Base-by-base conservation (phyloP, 2,329 filamentous ascomycete species). In the Passalora sequoiae region DNA sequence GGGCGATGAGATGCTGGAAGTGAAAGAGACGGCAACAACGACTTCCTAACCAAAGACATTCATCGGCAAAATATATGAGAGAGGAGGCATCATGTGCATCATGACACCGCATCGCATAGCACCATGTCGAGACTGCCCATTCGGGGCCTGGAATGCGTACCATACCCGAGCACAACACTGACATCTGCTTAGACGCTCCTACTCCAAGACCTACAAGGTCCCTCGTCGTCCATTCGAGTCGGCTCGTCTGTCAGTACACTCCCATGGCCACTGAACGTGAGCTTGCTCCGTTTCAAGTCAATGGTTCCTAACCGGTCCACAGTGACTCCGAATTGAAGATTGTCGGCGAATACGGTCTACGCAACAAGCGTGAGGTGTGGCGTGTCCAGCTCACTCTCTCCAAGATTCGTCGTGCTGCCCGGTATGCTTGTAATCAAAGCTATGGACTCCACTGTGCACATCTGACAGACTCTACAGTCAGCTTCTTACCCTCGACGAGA, bases 301-400 rank as follows among this genome's bases (percentile, higher is more conserved):
- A 86, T 79, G 80, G 82, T 79, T 81, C 72, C 84, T 85, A 81
- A 86, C 78, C 66, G 60, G 62, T 66, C 60, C 56, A 69, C 78
- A 97, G 92, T 80, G 92, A 98, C 80, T 88, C 89, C 69, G 92
- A 98, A 80, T 78, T 98, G 76, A 98, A 98, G 86, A 85, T 92
- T 75, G 91, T 98, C 68, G 92, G 92, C 77, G 92, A 98, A 80
- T 98, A 94, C 81, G 92, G 92, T 77, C 88, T 98, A 67, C 87
- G 89, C 77, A 98, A 98, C 83, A 98, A 98, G 89, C 91, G 92
- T 81, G 92, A 98, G 82, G 92, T 98, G 71, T 98, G 92, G 92
- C 89, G 92, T 76, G 92, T 98, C 76, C 84, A 88, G 82, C 85
- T 98, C 75, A 96, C 91, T 69, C 85, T 98, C 70, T 97, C 92